Base-by-base conservation (phyloP, 768 basidiomycete genomes). In the Collybiopsis confluens region DNA sequence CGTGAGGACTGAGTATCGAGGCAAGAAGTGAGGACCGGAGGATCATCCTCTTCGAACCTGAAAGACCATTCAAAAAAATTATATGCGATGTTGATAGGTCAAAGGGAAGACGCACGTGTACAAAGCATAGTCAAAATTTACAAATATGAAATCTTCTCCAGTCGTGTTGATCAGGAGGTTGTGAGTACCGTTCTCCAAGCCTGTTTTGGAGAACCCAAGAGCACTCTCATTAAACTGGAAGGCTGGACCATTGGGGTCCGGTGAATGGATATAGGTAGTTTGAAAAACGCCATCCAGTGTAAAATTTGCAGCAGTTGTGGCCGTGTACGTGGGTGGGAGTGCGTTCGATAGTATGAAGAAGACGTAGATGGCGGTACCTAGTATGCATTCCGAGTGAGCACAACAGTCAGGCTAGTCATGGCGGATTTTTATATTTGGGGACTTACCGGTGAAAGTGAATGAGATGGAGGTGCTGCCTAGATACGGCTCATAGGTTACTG, bases 341-440 rank as follows among this genome's bases (percentile, higher is more conserved):
- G 61, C 58, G 54, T 73, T 71, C 18, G 68, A 45, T 66, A 67
- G 42, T 76, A 80, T 51, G 67, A 76, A 65, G 73, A 73, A 45
- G 69, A 72, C 27, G 69, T 65, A n/a, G 47, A 46, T 18, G 59
- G 51, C 37, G 52, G 59, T 37, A 51, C 62, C 30, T 75, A 35
- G 6, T 9, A 21, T 10, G 8, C 30, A 5, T 13, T 13, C 5
- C 13, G 5, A 6, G 30, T 6, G 13, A 6, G 13, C 30, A 33
- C 6, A 33, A 33, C 13, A 5, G 30, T 13, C 5, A 33, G 13
- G n/a, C n/a, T n/a, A n/a, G n/a, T n/a, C n/a, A n/a, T n/a, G n/a
- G n/a, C n/a, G n/a, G n/a, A n/a, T n/a, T n/a, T n/a, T n/a, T n/a
- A n/a, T 33, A 33, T 33, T 33, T 13, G 30, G 13, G n/a, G 16